Percentiles rank a stretch among this genome's conserved stretches.
Evolutionary conservation across 202 grass and related monocot species (phyloP).

Genomic region (Elaeis oleifera): DNA sequence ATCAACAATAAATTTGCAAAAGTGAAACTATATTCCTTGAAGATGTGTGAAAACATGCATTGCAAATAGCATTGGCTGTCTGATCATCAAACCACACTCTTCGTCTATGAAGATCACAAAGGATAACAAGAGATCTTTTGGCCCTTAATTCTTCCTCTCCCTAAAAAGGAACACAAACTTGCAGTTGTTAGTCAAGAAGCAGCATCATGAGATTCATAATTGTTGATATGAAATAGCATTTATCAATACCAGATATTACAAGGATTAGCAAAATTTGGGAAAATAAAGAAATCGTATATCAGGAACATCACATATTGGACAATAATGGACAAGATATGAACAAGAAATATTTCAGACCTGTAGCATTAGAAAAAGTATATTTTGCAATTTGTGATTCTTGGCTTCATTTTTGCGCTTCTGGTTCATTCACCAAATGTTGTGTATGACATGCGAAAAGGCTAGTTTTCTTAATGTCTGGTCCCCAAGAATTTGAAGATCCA

Average conservation of each 20-base stretch:
- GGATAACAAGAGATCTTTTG: constrained; percentile 79
- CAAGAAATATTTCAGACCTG: constrained; percentile 33
- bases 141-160: constrained; percentile 74
- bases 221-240: too few relatives aligned
- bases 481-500: constrained; percentile 88
- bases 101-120: constrained; percentile 81
- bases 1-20: background rate
- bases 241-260: too few relatives aligned
- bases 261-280: too few relatives aligned
- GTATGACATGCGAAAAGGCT: constrained; percentile 74
- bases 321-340: background rate
- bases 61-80: constrained; percentile 83
- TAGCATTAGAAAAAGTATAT: constrained; percentile 60
- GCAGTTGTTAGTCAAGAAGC: background rate
- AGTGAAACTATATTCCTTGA: constrained; percentile 38
- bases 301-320: background rate
- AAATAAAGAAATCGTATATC: too few relatives aligned
- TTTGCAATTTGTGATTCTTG: constrained; percentile 76
- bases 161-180: constrained; percentile 26
- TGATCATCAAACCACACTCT: constrained; percentile 95
- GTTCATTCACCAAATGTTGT: constrained; percentile 82
- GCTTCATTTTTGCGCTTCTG: constrained; percentile 79
- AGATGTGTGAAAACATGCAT: constrained; percentile 87
- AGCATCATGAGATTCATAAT: too few relatives aligned
- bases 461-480: constrained; percentile 72